Base-by-base conservation (phyloP, 2,329 filamentous ascomycete species). In the Neofusicoccum parvum region DNA sequence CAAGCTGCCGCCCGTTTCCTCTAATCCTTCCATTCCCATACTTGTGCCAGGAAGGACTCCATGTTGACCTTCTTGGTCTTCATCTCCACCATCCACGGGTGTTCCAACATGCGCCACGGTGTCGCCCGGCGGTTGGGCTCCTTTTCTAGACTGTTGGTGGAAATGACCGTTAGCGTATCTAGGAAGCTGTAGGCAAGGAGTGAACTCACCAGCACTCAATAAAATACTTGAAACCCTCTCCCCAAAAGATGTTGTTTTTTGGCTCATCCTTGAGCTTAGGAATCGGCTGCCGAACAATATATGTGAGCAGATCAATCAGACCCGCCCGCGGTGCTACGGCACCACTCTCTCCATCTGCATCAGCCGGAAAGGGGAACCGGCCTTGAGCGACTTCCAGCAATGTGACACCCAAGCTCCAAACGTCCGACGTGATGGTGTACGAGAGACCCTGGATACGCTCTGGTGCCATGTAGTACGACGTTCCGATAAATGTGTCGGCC, bases 21-120 rank as follows among this genome's bases (percentile, higher is more conserved):
- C 20, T 76, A 88, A 68, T 92, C 88, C 69, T 95, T 89, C 95
- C 95, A 99, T 66, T 94, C 95, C 95, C 95, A 99, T 49, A 99
- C 95, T 72, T 95, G 93, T 67, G 90, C 88, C 66, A 99, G 86
- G 79, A 97, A 99, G 73, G 93, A 91, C 70, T 88, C 88, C 94
- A 99, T 98, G 80, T 98, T 98, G 76, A 99, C 95, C 71, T 95
- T 92, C 84, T 97, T 98, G 64, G 88, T 85, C 73, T 90, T 90
- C 92, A 98, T 98, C 74, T 99, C 95, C 48, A 92, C 83, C 90
- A 99, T 97, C 95, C 95, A 99, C 1, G 95, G 95, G 80, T 99
- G 95, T 76, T 99, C 95, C 69, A 97, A 87, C 94, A 99, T 99
- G 73, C 94, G 92, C 95, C 95, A 99, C 12, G 95, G 95, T 67